Evolutionary conservation across 2,329 filamentous ascomycete species (phyloP).

Genomic region (Amylocarpus encephaloides): DNA sequence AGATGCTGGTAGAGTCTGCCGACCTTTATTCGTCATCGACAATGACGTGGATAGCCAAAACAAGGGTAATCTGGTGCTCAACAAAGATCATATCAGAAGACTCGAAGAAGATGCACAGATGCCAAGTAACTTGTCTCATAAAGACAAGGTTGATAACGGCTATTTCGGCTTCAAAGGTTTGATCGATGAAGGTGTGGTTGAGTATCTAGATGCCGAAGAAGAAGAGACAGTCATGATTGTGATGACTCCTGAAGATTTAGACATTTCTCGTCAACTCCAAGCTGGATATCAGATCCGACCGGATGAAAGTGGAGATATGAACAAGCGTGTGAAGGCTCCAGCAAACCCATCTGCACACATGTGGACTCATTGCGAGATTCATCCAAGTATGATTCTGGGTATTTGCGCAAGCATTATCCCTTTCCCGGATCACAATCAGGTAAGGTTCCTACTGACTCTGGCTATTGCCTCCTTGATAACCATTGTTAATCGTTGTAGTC

Average conservation of each 20-base stretch:
- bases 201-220: constrained; percentile 96
- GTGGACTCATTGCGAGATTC: constrained; percentile 98
- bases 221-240: constrained; percentile 99
- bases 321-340: constrained; percentile 80
- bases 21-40: constrained; percentile 89
- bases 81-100: constrained; percentile 72
- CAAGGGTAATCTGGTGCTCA: constrained; percentile 72
- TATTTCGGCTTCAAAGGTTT: constrained; percentile 87
- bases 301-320: constrained; percentile 65
- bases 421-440: constrained; percentile 97
- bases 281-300: constrained; percentile 53
- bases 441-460: constrained; percentile 34
- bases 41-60: constrained; percentile 71
- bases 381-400: constrained; percentile 97
- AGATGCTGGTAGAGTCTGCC: constrained; percentile 89
- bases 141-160: constrained; percentile 47
- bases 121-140: constrained; percentile 51
- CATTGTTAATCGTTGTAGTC: constrained; percentile 51
- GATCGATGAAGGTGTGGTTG: constrained; percentile 76
- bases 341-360: constrained; percentile 82
- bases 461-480: constrained; percentile 1
- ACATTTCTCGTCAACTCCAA: constrained; percentile 66
- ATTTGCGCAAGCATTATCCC: constrained; percentile 99
- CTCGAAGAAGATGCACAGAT: constrained; percentile 68
- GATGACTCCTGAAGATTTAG: constrained; percentile 95